Base-by-base conservation (phyloP, 768 basidiomycete species). In the Auricularia cornea region DNA sequence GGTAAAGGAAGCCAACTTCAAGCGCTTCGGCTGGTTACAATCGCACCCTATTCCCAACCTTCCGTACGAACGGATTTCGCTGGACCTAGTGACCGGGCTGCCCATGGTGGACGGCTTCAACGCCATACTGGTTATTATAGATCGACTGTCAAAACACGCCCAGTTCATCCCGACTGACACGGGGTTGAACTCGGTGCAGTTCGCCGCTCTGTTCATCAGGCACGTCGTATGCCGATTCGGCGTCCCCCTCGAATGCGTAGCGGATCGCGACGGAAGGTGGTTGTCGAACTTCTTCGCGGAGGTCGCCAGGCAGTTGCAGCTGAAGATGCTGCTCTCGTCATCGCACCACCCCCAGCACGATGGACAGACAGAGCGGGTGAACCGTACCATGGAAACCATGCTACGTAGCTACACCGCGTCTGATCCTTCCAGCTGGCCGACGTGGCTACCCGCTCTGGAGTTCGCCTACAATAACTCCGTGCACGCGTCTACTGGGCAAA, bases 311-410 rank as follows among this genome's bases (percentile, higher is more conserved):
- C 26, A 18, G 5, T 14, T 67, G 26, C 54, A 48, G 12, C 62
- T 54, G 0, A 44, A 35, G 8, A 63, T 65, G 63, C 41, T 48
- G 0, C 38, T 65, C 0, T 63, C 63, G 0, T 61, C 66, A 0
- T 60, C 65, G 0, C 62, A 64, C 18, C 76, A 75, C 59, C 76
- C 74, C 0, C 70, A 75, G 40, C 67, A 72, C 28, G 71, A 76
- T 54, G 73, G 76, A 0, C 73, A 74, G 48, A 74, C 73, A 2
- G 73, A 77, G 59, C 60, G 69, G 2, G 61, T 71, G 0, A 74
- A 76, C 41, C 68, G 71, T 31, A 48, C 62, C 0, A 20, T 76
- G 5, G 74, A 76, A 60, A 66, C 68, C 1, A 65, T 70, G 57
- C 71, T 68, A 59, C 28, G 64, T 52, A 62, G 67, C 32, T 70